Base-by-base conservation (phyloP, 192 early-diverging fungal species). In the Backusella psychrophila region DNA sequence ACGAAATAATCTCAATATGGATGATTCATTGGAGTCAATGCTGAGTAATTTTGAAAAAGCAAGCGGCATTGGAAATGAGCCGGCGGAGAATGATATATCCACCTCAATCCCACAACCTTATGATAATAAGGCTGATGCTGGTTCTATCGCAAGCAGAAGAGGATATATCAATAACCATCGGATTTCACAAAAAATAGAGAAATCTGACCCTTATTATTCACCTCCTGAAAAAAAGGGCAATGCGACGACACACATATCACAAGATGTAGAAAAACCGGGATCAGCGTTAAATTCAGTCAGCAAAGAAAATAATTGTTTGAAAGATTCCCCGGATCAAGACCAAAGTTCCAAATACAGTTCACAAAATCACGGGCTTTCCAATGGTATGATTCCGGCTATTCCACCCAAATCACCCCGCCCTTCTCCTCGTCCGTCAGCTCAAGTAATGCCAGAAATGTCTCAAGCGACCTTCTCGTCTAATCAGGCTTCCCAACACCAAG, bases 341-440 rank as follows among this genome's bases (percentile, higher is more conserved):
- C 35, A 12, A 23, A 17, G 9, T 23, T 35, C 34, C 8, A 39
- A 23, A 21, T 23, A 19, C 35, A 36, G 38, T 23, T 39, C 36
- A 12, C 67, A 21, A 34, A 23, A n/a, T 69, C 21, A 35, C 4
- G 8, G 34, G 23, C 4, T 38, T 39, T 11, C n/a, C 21, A 69
- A 69, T 36, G 4, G 2, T 9, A 15, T 35, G 4, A 3, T 11
- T 39, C 68, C 68, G 1, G 36, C n/a, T 36, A 21, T 38, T 26
- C 39, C 70, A 31, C 70, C 70, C 15, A 71, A 71, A 71, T 71
- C 70, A 2, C 70, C 70, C 2, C 70, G 70, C 29, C 70, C 70
- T 71, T 44, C 70, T 8, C 19, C 70, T 19, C 70, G 42, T 7
- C 23, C 41, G 1, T 63, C 56, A 29, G 12, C 56, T 29, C 56